phyloP scores from a whole-genome alignment of 805 yeast species.

The Jamesozyma rosinii region DNA sequence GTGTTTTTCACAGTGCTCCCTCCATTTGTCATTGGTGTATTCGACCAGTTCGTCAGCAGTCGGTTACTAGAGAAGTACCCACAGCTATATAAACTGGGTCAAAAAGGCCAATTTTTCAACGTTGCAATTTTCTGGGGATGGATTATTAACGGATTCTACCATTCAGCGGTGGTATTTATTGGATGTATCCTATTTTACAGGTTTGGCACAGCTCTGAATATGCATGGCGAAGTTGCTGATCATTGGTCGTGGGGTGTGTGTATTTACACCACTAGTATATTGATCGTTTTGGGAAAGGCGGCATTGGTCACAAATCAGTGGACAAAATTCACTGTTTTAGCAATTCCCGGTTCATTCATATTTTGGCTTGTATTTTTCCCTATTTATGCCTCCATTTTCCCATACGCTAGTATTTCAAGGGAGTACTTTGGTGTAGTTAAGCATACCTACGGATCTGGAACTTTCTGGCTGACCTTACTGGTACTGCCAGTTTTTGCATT shows the following conservation, averaged over 20 bases:
- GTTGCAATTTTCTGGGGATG: constrained; percentile 94
- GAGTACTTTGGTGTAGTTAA: constrained; percentile 77
- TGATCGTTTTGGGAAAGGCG: constrained; percentile 91
- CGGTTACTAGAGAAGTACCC: constrained; percentile 86
- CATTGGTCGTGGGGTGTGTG: constrained; percentile 96
- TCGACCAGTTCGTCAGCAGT: constrained; percentile 92
- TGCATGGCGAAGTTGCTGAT: constrained; percentile 62
- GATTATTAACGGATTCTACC: constrained; percentile 92
- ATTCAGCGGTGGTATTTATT: constrained; percentile 74
- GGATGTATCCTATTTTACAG: constrained; percentile 61
- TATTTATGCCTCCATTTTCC: constrained; percentile 75
- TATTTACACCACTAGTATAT: constrained; percentile 72
- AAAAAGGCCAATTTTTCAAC: constrained; percentile 77
- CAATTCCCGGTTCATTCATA: constrained; percentile 87
- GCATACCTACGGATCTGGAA: constrained; percentile 64
- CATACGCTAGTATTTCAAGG: constrained; percentile 65
- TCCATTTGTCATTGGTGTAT: constrained; percentile 91
- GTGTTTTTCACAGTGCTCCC: constrained; percentile 91
- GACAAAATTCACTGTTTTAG: constrained; percentile 86
- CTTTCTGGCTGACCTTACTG: constrained; percentile 76
- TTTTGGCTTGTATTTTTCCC: constrained; percentile 87
- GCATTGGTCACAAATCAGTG: constrained; percentile 85
- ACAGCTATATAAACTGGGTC: constrained; percentile 84
- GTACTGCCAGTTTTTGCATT: constrained; percentile 73
- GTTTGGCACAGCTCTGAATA: constrained; percentile 52